phyloP scores from a whole-genome alignment of 129 eudicot species.

The Helianthus annuus region HanXRQr2.0-SUNRISE NC_035436.2:149055415-149055914 shows the following conservation, averaged over 20 bases:
- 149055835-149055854: not conserved
- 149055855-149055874: slow-evolving; percentile 12
- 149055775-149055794: slow-evolving; percentile 28
- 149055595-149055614: too few relatives aligned
- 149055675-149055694: slow-evolving; percentile 23
- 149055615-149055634: not conserved
- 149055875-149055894: not conserved
- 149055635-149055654: not conserved
- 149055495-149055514: too few relatives aligned
- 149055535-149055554: too few relatives aligned
- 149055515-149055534: too few relatives aligned
- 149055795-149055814: slow-evolving; percentile 23
- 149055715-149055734: not conserved
- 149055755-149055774: not conserved
- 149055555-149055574: too few relatives aligned
- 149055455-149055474: too few relatives aligned
- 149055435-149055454: too few relatives aligned
- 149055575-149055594: too few relatives aligned
- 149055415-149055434: too few relatives aligned
- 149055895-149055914: slow-evolving; percentile 1
- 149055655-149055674: not conserved
- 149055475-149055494: too few relatives aligned
- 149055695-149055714: slow-evolving; percentile 16
- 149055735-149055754: not conserved
- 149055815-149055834: slow-evolving; percentile 27